Conservation (phyloP, 192 early-diverging fungal species). For the Gaertneriomyces sp. region DNA sequence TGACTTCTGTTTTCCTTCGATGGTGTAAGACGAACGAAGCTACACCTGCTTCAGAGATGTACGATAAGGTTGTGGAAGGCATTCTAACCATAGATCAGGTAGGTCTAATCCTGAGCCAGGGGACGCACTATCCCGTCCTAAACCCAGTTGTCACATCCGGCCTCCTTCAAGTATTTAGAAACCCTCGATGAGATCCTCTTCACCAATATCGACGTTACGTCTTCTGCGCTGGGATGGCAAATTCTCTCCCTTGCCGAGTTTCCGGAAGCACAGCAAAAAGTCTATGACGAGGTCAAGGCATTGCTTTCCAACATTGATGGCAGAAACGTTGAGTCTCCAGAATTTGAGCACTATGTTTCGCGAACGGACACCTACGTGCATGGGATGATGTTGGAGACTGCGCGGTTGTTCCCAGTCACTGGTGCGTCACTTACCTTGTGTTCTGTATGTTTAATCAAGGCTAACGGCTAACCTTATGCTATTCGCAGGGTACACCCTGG, state of each 20-base stretch:
- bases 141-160: neutral
- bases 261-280: conserved; percentile 11
- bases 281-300: neutral
- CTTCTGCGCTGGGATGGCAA: conserved; percentile 3
- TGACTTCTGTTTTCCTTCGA: neutral
- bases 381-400: neutral
- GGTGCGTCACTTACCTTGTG: neutral
- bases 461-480: neutral
- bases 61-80: conserved; percentile 9
- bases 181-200: conserved; percentile 15
- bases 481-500: too few species aligned
- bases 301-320: neutral
- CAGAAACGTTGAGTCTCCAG: neutral
- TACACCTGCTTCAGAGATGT: conserved; percentile 6
- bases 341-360: neutral
- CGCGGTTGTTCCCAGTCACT: neutral
- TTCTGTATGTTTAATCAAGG: too few species aligned
- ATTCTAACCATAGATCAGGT: neutral
- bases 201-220: conserved; percentile 15
- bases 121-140: neutral
- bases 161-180: neutral
- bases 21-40: neutral
- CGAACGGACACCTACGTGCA: neutral
- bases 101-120: neutral
- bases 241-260: conserved; percentile 10